Evolutionary conservation across 331 rosid genomes (phyloP).

Genomic region (Phaseolus coccineus): DNA sequence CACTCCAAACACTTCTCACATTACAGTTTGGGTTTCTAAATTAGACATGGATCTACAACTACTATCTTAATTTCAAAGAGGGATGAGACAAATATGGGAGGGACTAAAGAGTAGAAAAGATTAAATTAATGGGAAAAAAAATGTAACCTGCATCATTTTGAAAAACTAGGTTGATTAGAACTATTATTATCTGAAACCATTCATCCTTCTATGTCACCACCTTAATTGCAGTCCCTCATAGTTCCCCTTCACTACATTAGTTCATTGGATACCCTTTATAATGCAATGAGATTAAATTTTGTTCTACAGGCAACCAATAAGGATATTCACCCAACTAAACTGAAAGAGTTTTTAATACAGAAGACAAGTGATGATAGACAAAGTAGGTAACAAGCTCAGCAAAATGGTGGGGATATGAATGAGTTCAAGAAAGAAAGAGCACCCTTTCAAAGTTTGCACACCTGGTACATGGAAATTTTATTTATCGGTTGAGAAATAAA

Average conservation of each 20-base stretch:
- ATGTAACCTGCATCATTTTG: slow-evolving; percentile 16
- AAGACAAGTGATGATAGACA: slow-evolving; percentile 42
- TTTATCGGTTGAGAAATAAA: slow-evolving; percentile 12
- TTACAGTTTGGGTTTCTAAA: slow-evolving; percentile 14
- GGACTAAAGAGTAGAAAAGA: neutral
- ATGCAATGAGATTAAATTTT: slow-evolving; percentile 33
- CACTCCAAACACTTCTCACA: neutral
- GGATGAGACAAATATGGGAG: neutral
- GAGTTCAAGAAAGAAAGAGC: slow-evolving; percentile 35
- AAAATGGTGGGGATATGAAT: slow-evolving; percentile 38
- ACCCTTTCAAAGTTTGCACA: neutral
- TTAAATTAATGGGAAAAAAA: slow-evolving; percentile 13
- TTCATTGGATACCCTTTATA: slow-evolving; percentile 26
- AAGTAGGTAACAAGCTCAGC: slow-evolving; percentile 6
- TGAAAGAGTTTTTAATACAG: slow-evolving; percentile 58
- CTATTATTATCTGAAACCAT: slow-evolving; percentile 13
- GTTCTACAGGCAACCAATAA: slow-evolving; percentile 56
- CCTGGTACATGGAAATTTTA: slow-evolving; percentile 21
- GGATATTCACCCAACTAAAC: slow-evolving; percentile 57
- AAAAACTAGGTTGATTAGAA: neutral
- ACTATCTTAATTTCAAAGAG: slow-evolving; percentile 13
- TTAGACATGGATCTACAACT: neutral
- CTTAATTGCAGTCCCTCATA: neutral
- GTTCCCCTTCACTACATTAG: slow-evolving; percentile 10
- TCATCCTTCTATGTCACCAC: neutral